Base-by-base conservation (phyloP, 805 yeast genomes). In the Candida nemodendra region DNA sequence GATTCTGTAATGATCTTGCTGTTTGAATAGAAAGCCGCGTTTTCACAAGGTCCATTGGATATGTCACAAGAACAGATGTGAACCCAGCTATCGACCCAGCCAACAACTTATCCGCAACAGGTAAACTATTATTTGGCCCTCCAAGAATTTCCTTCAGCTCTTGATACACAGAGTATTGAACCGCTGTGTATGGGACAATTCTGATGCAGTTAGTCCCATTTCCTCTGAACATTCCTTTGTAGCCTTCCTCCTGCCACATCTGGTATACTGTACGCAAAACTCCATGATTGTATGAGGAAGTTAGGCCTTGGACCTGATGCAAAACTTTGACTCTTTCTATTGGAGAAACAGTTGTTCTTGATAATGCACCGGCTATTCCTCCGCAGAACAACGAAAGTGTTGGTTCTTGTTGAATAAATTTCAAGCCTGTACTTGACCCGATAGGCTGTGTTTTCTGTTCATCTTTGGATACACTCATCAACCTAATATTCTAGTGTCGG, bases 281-380 rank as follows among this genome's bases (percentile, higher is more conserved):
- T 2, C 97, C 96, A n/a, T 69, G 64, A 34, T 76, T 73, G 74
- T 38, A 68, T 8, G 62, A 45, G 3, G 46, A 23, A 6, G 48
- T 38, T 1, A 52, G 24, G 9, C 85, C 93, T 62, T 91, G 97
- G 24, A 93, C 79, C 63, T 91, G 99, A 51, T 89, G 78, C 18
- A 91, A 63, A 45, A 93, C 93, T 63, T 91, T 91, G 50, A 93
- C 95, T 50, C 99, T 70, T 61, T 91, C 99, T 62, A 91, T 80
- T 1, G 99, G 99, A 9, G 96, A 86, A 5, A 90, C 96, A 1
- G 84, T 87, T 0, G 98, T 91, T 38, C 98, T 70, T 2, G 95
- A 85, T 0, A 83, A 68, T 0, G 88, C 88, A 13, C 95, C 95
- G 2, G 82, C 91, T 7, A 79, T 52, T 5, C 93, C 93, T 12